phyloP scores from a whole-genome alignment of 805 yeast genomes.

The Metschnikowia anglica region DNA sequence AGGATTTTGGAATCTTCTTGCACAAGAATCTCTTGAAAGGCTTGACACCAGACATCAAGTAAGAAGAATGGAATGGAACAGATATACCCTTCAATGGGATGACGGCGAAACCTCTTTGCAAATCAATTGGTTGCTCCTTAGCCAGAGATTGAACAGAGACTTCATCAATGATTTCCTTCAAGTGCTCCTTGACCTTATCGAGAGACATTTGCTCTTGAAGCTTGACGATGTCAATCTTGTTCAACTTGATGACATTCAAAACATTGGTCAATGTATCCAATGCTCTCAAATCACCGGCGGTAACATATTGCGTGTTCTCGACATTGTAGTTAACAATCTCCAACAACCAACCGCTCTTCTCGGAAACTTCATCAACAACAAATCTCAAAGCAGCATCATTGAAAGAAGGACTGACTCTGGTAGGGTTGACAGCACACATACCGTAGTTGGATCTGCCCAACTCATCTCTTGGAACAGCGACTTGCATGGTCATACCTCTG shows the following conservation, averaged over 20 bases:
- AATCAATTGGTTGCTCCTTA: slow-evolving; percentile 94
- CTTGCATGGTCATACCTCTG: slow-evolving; percentile 99
- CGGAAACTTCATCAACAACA: slow-evolving; percentile 85
- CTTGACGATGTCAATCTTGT: slow-evolving; percentile 90
- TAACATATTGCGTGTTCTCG: slow-evolving; percentile 96
- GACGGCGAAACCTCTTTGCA: slow-evolving; percentile 97
- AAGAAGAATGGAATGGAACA: slow-evolving; percentile 99
- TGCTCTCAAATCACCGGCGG: slow-evolving; percentile 98
- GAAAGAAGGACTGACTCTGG: slow-evolving; percentile 85
- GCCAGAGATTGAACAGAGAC: slow-evolving; percentile 76
- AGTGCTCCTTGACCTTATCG: slow-evolving; percentile 86
- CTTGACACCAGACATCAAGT: slow-evolving; percentile 96
- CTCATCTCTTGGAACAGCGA: slow-evolving; percentile 97
- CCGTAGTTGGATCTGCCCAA: slow-evolving; percentile 97
- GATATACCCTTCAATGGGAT: slow-evolving; percentile 98
- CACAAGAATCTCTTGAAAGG: slow-evolving; percentile 97
- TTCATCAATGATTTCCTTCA: slow-evolving; percentile 84
- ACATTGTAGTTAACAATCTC: slow-evolving; percentile 98
- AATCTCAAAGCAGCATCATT: slow-evolving; percentile 90
- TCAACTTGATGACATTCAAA: slow-evolving; percentile 86
- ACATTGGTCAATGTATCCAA: slow-evolving; percentile 92
- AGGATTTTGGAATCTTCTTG: slow-evolving; percentile 92
- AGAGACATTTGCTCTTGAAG: slow-evolving; percentile 77
- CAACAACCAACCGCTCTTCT: slow-evolving; percentile 86
- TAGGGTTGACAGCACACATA: slow-evolving; percentile 98